Percentiles rank a stretch among this genome's conserved stretches.
phyloP scores from a whole-genome alignment of 2,329 filamentous ascomycete species.

The Ampelomyces quisqualis region DNA sequence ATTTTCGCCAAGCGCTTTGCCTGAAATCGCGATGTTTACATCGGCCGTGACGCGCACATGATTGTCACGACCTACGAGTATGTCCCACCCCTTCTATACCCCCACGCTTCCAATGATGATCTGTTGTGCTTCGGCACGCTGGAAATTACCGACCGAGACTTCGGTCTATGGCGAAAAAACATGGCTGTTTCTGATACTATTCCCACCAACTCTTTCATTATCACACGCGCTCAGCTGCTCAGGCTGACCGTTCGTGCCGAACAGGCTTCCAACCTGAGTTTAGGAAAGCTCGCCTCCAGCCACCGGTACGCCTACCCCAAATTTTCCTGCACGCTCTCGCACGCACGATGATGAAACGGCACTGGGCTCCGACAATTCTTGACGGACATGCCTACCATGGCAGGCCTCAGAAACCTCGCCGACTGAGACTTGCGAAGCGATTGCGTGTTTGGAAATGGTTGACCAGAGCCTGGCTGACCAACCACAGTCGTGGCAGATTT shows the following conservation, averaged over 20 bases:
- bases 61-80: conserved; percentile 4
- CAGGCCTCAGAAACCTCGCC: conserved; percentile 99
- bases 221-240: conserved; percentile 4
- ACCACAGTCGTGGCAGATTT: background rate
- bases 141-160: conserved; percentile 50
- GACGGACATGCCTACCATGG: conserved; percentile 86
- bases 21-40: no score
- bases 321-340: conserved; percentile 9
- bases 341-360: conserved; percentile 75
- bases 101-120: conserved; percentile 37
- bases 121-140: conserved; percentile 47
- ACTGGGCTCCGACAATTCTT: conserved; percentile 92
- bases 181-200: conserved; percentile 46
- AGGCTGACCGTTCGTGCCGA: conserved; percentile 16
- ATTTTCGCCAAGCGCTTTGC: no score
- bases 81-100: background rate
- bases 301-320: conserved; percentile 29
- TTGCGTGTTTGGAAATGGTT: conserved; percentile 1
- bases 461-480: conserved; percentile 11
- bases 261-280: conserved; percentile 1
- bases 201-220: conserved; percentile 9
- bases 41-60: no score
- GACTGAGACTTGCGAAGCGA: conserved; percentile 64
- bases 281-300: background rate
- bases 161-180: conserved; percentile 43